Evolutionary conservation across 345 rosid species (phyloP), one percentile per base, ranked within the genome.

Genomic region (Heritiera littoralis): DNA sequence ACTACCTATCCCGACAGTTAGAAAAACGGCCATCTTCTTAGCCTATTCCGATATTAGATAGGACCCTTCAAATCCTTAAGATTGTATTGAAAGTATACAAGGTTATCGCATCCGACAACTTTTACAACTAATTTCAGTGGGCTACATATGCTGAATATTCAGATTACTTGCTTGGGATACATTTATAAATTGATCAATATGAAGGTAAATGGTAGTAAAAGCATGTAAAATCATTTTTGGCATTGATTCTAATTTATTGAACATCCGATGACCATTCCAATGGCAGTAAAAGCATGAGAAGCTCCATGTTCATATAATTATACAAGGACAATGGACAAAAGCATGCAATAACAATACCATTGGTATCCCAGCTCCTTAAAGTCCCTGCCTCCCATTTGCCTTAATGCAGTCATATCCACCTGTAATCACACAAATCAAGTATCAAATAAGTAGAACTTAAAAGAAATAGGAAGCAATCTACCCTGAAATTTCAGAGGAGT

Each of bases 331-430:
- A 10, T 17, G 43, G 3, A 38, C 8, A 51, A 13, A 32, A 70
- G 63, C 59, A 30, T 32, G 14, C 60, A 72, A 75, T 32, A 45
- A 80, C 40, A 45, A 20, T 87, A 88, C 93, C 93, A 90, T 87
- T 6, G 91, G 91, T 76, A 90, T 82, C 28, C 91, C 87, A 90
- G 63, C 76, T 87, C 91, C 76, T 84, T 90, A 56, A 90, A 85
- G 74, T 90, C 90, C 68, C 74, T 76, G 23, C 87, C 91, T 45
- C 68, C 67, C 93, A 90, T 88, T 80, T 88, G 91, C 85, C 73
- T 90, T 74, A 90, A 77, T 23, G 78, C 83, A 43, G 80, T 68
- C 90, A 89, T 90, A 81, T 90, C 93, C 43, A 90, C 85, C 93
- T 90, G 84, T 20, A 66, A 77, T 56, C 51, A 58, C 58, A 67